Evolutionary conservation across 1,284 basidiomycete species (phyloP), one percentile per base, ranked within the genome.

Genomic region (Fomes fomentarius): DNA sequence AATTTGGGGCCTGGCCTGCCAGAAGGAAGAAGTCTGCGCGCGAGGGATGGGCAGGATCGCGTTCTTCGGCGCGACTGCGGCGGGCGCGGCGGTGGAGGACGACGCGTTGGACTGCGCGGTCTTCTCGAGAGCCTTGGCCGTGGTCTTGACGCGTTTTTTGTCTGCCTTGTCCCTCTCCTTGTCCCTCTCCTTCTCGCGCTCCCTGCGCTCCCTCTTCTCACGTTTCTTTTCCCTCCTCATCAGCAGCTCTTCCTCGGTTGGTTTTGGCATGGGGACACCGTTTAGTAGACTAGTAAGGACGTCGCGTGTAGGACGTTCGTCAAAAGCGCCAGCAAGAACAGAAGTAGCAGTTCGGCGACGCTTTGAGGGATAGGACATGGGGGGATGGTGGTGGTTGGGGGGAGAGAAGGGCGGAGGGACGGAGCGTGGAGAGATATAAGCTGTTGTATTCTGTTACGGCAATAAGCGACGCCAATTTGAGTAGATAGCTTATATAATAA

Each of bases 271-370:
- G 0, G 78, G 79, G 37, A 91, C 84, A 50, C 88, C 87, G 66
- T 91, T 91, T 63, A 91, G 73, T 41, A 91, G 68, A 70, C 85
- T 88, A 12, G 89, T 91, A 60, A 91, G 76, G 56, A 87, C 87
- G 71, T 91, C 89, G 67, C 89, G 80, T 26, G 77, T 64, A 0
- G 85, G 84, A 31, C 78, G 79, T 4, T 76, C 69, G 74, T 91
- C 89, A 70, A 88, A 89, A 63, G 78, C 74, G 63, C 89, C 89
- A 0, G 87, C 83, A 69, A 91, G 80, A 38, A 91, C 85, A 14
- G 82, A 67, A 10, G 89, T 91, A 46, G 89, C 89, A 47, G 80
- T 86, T 55, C 89, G 84, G 19, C 89, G 81, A 24, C 65, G 61
- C 57, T 67, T 70, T 53, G 59, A 55, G 52, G 52, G 56, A 58